Percentiles rank a stretch among this genome's conserved stretches.
phyloP scores from a whole-genome alignment of 768 basidiomycete species.

The Epithele typhae region DNA sequence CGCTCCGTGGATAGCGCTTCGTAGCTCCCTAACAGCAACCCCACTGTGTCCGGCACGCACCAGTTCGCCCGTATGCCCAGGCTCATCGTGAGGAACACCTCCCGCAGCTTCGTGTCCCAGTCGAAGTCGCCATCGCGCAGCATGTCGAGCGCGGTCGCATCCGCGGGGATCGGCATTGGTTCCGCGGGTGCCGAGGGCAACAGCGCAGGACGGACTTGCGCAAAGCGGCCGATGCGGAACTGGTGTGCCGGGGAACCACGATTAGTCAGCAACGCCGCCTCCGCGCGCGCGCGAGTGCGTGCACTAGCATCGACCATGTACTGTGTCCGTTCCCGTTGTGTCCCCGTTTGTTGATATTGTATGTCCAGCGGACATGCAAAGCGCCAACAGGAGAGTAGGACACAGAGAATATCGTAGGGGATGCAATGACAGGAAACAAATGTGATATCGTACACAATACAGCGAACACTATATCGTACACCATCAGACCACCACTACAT shows the following conservation, averaged over 20 bases:
- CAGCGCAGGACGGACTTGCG: constrained; percentile 49
- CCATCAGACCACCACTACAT: no score
- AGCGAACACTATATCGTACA: no score
- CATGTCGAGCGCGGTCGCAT: constrained; percentile 8
- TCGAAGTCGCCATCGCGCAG: constrained; percentile 34
- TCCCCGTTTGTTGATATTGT: no score
- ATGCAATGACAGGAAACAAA: no score
- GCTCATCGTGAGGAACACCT: constrained; percentile 56
- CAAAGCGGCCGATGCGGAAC: constrained; percentile 61
- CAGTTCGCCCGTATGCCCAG: constrained; percentile 66
- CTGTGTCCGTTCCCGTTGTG: no score
- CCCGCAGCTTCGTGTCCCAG: constrained; percentile 65
- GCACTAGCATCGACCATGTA: constrained; percentile 55
- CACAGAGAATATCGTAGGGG: no score
- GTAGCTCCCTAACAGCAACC: constrained; percentile 44
- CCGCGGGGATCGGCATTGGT: constrained; percentile 12
- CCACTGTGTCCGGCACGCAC: constrained; percentile 60
- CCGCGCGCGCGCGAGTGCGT: constrained; percentile 43
- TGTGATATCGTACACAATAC: no score
- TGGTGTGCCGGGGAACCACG: constrained; percentile 78
- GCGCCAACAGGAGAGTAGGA: no score
- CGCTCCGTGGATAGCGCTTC: constrained; percentile 57
- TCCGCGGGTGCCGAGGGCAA: constrained; percentile 22
- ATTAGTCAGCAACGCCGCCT: constrained; percentile 63
- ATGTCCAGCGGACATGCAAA: no score